Evolutionary conservation across 2,329 filamentous ascomycete genomes (phyloP).

Genomic region (Cladophialophora bantiana): DNA sequence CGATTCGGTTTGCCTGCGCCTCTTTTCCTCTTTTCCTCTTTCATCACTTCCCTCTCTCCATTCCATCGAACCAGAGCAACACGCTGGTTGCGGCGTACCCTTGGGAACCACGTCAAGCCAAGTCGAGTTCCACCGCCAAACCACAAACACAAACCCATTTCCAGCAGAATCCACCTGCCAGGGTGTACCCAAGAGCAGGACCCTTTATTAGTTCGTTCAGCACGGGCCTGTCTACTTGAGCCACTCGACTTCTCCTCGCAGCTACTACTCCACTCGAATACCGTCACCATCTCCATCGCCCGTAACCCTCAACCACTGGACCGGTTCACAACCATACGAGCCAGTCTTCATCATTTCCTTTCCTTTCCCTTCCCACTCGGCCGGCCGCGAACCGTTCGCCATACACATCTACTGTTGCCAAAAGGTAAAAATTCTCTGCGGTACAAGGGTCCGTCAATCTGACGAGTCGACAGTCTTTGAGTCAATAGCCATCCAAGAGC

Average conservation of each 20-base stretch:
- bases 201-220: conserved; percentile 16
- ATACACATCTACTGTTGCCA: not conserved
- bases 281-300: conserved; percentile 6
- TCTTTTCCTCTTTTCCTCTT: conserved; percentile 11
- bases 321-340: conserved; percentile 8
- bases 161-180: conserved; percentile 4
- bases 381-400: not conserved
- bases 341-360: conserved; percentile 14
- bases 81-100: not conserved
- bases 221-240: conserved; percentile 12
- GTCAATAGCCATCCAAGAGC: not conserved
- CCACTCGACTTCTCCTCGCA: conserved; percentile 14
- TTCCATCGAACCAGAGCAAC: conserved; percentile 12
- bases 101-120: not conserved
- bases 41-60: conserved; percentile 7
- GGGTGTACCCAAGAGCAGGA: conserved; percentile 4
- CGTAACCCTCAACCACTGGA: not conserved
- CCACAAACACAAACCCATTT: conserved; percentile 3
- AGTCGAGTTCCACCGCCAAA: not conserved
- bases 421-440: not conserved
- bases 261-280: conserved; percentile 15
- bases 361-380: conserved; percentile 3
- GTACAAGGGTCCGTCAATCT: not conserved
- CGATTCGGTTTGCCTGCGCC: conserved; percentile 12
- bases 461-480: not conserved